Base-by-base conservation (phyloP, 2,329 filamentous ascomycete species). In the Exophiala calicioides region DNA sequence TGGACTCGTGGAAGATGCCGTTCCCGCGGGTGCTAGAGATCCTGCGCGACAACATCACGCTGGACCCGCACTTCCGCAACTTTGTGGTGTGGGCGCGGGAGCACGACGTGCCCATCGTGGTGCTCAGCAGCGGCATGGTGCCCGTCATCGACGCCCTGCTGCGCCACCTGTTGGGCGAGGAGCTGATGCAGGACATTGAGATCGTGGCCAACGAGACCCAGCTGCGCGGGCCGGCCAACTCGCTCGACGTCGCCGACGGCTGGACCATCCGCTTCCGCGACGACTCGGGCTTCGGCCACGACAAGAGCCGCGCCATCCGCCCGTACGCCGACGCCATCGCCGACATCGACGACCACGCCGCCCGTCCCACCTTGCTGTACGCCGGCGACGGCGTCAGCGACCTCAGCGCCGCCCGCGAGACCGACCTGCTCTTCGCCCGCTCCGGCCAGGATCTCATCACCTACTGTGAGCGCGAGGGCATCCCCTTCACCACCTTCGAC, bases 311-410 rank as follows among this genome's bases (percentile, higher is more conserved):
- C 43, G 88, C 93, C 65, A 89, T 98, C 61, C 82, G 88, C 56
- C 89, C 89, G 40, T 97, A 97, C 70, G 84, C 85, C 2, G 76
- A 63, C 30, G 57, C 61, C 23, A 60, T 65, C 47, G 68, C 68
- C 19, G 66, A 81, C 19, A 75, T 95, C 32, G 82, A 88, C 0
- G 75, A 75, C 10, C 67, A 74, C 23, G 70, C 86, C 61, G 70
- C 86, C 61, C 79, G 90, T 31, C 93, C 93, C 2, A 84, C 82
- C 29, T 81, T 97, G 71, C 89, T 97, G 67, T 98, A 98, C 62
- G 91, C 93, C 23, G 93, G 93, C 48, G 91, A 97, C 60, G 91
- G 91, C 37, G 89, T 96, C 3, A 94, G 88, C 2, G 91, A 97
- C 65, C 75, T 97, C 41, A 94, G 88, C 19, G 93, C 91, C 6